phyloP scores from a whole-genome alignment of 106 monocot genomes.

The Acanthochlamys bracteata region DNA sequence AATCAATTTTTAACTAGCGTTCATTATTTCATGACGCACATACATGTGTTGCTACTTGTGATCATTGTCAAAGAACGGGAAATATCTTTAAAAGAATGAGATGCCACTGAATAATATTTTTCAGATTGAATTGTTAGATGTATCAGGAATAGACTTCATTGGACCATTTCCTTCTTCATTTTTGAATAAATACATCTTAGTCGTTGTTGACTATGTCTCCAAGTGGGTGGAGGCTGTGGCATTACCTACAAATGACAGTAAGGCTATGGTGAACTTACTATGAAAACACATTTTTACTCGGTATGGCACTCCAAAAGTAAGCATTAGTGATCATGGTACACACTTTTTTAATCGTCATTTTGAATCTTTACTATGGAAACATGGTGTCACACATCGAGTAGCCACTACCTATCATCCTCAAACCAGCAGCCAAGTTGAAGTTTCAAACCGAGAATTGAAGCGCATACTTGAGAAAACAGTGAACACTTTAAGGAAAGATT shows the following conservation, averaged over 20 bases:
- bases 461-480: not conserved
- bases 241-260: not conserved
- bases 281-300: not conserved
- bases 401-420: conserved; percentile 1
- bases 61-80: not conserved
- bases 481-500: not conserved
- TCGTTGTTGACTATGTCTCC: conserved; percentile 4
- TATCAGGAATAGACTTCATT: conserved; percentile 1
- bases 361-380: not conserved
- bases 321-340: not conserved
- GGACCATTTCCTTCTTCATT: conserved; percentile 1
- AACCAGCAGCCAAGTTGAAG: conserved; percentile 1
- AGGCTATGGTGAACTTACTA: not conserved
- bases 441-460: conserved; percentile 4
- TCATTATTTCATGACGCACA: not conserved
- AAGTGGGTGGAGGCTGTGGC: conserved; percentile 4
- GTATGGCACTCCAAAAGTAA: not conserved
- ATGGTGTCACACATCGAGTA: not conserved
- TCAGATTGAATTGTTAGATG: not conserved
- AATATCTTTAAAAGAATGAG: not conserved
- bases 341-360: not conserved
- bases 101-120: conserved; percentile 4
- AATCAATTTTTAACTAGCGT: conserved; percentile 4
- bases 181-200: not conserved
- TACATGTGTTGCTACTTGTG: not conserved